Percentiles rank a stretch among this genome's conserved stretches.
Evolutionary conservation across 2,329 filamentous ascomycete species (phyloP).

Genomic region (Colletotrichum noveboracense): DNA sequence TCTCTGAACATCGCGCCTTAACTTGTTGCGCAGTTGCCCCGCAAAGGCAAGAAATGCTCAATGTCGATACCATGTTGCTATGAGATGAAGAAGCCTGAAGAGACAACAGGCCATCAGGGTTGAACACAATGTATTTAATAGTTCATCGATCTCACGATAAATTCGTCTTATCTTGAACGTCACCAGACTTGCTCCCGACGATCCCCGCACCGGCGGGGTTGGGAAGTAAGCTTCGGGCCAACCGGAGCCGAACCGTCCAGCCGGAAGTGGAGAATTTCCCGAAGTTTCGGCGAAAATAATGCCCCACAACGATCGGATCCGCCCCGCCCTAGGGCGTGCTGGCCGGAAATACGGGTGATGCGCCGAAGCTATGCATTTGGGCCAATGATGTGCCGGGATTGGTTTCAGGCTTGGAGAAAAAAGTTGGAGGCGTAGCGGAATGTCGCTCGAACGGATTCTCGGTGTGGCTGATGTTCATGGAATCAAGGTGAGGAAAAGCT

Average conservation of each 20-base stretch:
- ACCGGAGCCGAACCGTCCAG: neutral
- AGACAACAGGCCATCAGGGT: neutral
- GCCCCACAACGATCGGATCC: neutral
- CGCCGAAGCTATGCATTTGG: neutral
- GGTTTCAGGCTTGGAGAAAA: neutral
- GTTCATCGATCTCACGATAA: neutral
- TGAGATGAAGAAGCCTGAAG: neutral
- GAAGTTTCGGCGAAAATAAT: neutral
- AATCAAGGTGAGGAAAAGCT: neutral
- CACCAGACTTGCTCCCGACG: neutral
- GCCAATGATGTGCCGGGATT: neutral
- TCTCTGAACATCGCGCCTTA: neutral
- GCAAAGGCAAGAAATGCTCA: conserved; percentile 31
- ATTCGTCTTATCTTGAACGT: neutral
- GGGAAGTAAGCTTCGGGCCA: neutral
- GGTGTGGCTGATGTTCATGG: neutral
- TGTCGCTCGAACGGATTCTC: neutral
- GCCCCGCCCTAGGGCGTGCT: neutral
- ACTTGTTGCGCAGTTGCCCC: conserved; percentile 27
- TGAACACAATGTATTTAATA: neutral
- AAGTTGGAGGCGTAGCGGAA: neutral
- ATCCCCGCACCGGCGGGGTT: neutral
- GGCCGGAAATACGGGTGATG: neutral
- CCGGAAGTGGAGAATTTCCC: neutral
- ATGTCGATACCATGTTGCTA: neutral